Base-by-base conservation (phyloP, 2,329 filamentous ascomycete genomes). In the Colletotrichum tanaceti region DNA sequence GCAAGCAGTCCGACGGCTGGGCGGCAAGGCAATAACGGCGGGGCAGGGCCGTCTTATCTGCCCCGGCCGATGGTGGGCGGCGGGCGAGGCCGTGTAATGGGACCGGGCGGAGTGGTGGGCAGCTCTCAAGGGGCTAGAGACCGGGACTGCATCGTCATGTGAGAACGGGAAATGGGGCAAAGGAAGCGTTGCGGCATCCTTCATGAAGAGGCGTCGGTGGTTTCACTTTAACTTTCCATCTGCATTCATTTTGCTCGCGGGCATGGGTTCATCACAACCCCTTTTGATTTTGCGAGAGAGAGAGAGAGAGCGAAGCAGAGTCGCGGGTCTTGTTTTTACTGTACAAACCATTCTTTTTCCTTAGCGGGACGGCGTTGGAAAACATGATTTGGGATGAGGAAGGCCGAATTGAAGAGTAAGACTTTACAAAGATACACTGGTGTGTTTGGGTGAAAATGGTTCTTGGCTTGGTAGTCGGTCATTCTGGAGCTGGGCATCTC, bases 111-210 rank as follows among this genome's bases (percentile, higher is more conserved):
- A 1, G 66, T 63, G 22, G 62, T 70, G 1, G 66, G 66, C 50
- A 58, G 66, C n/a, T 57, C 61, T 6, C 52, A 39, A 35, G 58
- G 70, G 4, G 68, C 69, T n/a, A 75, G 71, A 60, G 76, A 78
- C 41, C 74, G 71, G 68, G 82, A 84, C 28, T 86, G 84, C 72
- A 74, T 80, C 44, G 78, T 86, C 59, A 86, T 86, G 85, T 86
- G 72, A 71, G 49, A 22, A 41, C 11, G 9, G n/a, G 7, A 18
- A 20, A 14, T 14, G 9, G n/a, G 7, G 13, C 14, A 14, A 24
- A 38, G 62, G n/a, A 38, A 55, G 32, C 53, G 63, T 62, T 16
- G 24, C 24, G n/a, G 47, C 20, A 18, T 32, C 43, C 38, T 54
- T 24, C 35, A 57, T 60, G 43, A 62, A 39, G 10, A 49, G 65